phyloP scores from a whole-genome alignment of 345 rosid species.

The Mercurialis annua region DNA sequence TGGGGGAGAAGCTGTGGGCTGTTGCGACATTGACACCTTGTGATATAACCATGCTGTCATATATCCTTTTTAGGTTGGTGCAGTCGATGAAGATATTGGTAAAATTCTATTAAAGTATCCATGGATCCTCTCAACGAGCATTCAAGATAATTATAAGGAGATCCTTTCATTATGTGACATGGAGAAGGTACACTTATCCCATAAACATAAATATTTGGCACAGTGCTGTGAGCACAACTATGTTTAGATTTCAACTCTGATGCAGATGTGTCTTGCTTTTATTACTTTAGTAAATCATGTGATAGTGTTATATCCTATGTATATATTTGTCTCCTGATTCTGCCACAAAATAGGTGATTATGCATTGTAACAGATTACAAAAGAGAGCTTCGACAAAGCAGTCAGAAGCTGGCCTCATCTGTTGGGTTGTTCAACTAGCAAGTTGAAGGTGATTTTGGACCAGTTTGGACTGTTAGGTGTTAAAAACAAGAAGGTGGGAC shows the following conservation, averaged over 20 bases:
- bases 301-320: neutral
- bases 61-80: slow-evolving; percentile 41
- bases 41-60: slow-evolving; percentile 18
- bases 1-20: neutral
- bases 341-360: neutral
- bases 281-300: no score
- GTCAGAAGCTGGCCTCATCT: slow-evolving; percentile 76
- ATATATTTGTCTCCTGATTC: neutral
- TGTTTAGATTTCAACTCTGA: neutral
- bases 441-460: slow-evolving; percentile 55
- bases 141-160: slow-evolving; percentile 55
- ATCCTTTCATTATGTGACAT: slow-evolving; percentile 43
- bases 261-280: neutral
- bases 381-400: slow-evolving; percentile 49
- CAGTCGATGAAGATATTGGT: slow-evolving; percentile 43
- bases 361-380: slow-evolving; percentile 46
- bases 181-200: slow-evolving; percentile 50
- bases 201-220: neutral
- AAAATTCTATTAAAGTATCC: slow-evolving; percentile 73
- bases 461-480: slow-evolving; percentile 52
- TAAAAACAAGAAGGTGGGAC: slow-evolving; percentile 58
- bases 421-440: slow-evolving; percentile 70
- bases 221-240: neutral
- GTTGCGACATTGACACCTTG: slow-evolving; percentile 17
- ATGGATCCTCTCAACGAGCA: slow-evolving; percentile 67